Percentiles rank a stretch among this genome's conserved stretches.
Conservation (phyloP, 2,329 filamentous ascomycete species). For the Colletotrichum australisinense region DNA sequence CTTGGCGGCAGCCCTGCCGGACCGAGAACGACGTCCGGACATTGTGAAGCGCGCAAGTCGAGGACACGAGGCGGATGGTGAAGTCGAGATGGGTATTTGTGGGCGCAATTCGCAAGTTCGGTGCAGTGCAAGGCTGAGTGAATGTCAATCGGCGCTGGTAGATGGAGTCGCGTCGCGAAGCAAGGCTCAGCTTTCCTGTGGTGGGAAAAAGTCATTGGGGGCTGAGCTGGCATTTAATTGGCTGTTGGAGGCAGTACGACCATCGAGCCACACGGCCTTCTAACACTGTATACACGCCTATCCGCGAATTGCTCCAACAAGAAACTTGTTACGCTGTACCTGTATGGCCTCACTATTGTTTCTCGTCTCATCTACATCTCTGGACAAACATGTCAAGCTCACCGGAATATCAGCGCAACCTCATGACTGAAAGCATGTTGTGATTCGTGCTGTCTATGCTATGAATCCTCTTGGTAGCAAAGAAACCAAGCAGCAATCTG, state of each 20-base stretch:
- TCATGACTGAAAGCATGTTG: neutral
- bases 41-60: neutral
- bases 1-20: slow-evolving; percentile 65
- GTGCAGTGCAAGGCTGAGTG: slow-evolving; percentile 27
- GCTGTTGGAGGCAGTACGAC: neutral
- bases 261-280: neutral
- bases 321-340: neutral
- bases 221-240: neutral
- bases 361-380: neutral
- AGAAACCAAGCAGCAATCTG: slow-evolving; percentile 4
- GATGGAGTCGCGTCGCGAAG: slow-evolving; percentile 34
- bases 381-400: neutral
- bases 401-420: neutral
- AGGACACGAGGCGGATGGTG: neutral
- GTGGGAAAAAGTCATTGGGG: slow-evolving; percentile 28
- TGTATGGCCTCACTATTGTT: neutral
- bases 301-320: neutral
- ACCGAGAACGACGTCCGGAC: slow-evolving; percentile 46
- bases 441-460: neutral
- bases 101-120: neutral
- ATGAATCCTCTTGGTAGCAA: neutral
- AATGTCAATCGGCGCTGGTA: slow-evolving; percentile 19
- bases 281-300: neutral
- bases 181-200: slow-evolving; percentile 12
- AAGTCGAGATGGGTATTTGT: neutral